Evolutionary conservation across 257 asterid genomes (phyloP).

Genomic region (Solanum gandarillasii): DNA sequence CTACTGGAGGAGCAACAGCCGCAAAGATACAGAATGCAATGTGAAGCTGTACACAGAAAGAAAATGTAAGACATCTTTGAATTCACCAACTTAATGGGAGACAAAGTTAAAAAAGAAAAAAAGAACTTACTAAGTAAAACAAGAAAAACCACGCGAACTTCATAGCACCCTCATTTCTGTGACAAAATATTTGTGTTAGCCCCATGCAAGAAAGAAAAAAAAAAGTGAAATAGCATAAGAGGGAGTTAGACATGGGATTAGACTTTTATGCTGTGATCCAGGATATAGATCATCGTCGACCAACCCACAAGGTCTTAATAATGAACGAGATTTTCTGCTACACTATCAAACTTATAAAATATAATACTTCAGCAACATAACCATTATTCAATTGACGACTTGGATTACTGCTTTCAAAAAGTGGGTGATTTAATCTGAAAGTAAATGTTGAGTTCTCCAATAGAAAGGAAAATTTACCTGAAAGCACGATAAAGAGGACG

Average conservation of each 20-base stretch:
- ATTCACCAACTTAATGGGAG: background rate
- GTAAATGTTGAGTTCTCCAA: background rate
- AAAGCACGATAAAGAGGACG: slow-evolving; percentile 94
- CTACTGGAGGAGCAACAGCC: slow-evolving; percentile 98
- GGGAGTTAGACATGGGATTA: background rate
- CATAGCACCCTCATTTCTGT: slow-evolving; percentile 88
- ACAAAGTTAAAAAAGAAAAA: background rate
- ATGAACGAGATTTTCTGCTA: background rate
- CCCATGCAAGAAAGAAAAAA: background rate
- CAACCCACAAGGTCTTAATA: background rate
- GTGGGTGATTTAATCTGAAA: background rate
- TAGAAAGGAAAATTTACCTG: slow-evolving; percentile 33
- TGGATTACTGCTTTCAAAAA: background rate
- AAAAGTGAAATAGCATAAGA: background rate
- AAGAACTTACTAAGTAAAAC: slow-evolving; percentile 57
- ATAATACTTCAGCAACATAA: background rate
- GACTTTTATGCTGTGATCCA: background rate
- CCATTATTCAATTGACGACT: background rate
- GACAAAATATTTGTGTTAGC: background rate
- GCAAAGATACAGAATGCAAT: slow-evolving; percentile 82
- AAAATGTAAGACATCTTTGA: background rate
- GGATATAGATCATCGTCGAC: background rate
- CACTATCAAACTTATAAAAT: background rate
- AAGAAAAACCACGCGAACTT: slow-evolving; percentile 90
- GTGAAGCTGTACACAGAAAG: slow-evolving; percentile 56